Conservation (phyloP, 2,329 filamentous ascomycete genomes). For the Cordyceps farinosa region DNA sequence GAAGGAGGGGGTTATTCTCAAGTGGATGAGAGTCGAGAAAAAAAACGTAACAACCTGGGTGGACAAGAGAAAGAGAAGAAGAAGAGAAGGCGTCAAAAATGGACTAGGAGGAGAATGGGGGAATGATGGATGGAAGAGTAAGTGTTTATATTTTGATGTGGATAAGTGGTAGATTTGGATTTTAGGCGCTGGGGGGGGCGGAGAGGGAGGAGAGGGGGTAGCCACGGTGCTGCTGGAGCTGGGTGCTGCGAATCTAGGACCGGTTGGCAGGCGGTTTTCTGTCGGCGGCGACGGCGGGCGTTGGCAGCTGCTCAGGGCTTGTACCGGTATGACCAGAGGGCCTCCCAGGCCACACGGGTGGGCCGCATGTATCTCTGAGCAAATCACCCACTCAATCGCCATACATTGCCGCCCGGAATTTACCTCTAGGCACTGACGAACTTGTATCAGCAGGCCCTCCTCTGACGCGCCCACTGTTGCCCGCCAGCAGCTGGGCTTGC, state of each 20-base stretch:
- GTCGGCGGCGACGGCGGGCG: not conserved
- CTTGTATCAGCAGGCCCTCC: not conserved
- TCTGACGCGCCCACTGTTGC: not conserved
- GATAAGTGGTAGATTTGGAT: conserved; percentile 25
- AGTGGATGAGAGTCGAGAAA: conserved; percentile 18
- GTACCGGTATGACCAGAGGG: no score
- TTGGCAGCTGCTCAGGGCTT: not conserved
- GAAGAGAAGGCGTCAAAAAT: conserved; percentile 22
- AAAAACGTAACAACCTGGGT: conserved; percentile 8
- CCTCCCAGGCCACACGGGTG: not conserved
- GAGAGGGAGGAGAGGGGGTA: conserved; percentile 20
- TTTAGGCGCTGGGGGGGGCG: conserved; percentile 17
- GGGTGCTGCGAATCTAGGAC: not conserved
- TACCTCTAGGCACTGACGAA: no score
- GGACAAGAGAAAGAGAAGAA: conserved; percentile 16
- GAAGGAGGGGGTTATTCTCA: conserved; percentile 21
- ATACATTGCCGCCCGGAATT: no score
- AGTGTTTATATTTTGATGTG: conserved; percentile 31
- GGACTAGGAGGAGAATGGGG: conserved; percentile 24
- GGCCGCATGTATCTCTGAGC: no score
- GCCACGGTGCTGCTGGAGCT: not conserved
- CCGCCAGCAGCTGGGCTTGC: not conserved
- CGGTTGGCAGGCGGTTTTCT: not conserved
- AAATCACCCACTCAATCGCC: no score
- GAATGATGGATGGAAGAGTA: conserved; percentile 27